Conservation (phyloP, 2,329 filamentous ascomycete species). For the Zymoseptoria passerinii region DNA sequence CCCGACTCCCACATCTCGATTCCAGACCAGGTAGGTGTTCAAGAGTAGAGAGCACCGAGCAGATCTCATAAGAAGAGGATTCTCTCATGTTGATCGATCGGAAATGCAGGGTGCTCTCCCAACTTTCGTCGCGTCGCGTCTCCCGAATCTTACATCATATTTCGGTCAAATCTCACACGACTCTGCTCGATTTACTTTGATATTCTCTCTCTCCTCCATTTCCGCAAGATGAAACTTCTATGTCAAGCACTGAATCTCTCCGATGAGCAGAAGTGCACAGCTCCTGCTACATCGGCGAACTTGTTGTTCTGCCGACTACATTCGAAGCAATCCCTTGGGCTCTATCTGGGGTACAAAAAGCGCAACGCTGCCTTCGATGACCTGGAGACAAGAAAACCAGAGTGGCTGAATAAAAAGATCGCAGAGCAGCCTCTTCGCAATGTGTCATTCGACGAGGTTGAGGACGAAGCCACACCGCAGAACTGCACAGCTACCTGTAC, state of each 20-base stretch:
- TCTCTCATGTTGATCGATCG: no score
- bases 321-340: slow-evolving; percentile 36
- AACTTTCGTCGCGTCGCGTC: no score
- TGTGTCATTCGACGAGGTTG: slow-evolving; percentile 33
- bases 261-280: neutral
- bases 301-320: slow-evolving; percentile 33
- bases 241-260: slow-evolving; percentile 1
- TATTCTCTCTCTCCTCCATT: neutral
- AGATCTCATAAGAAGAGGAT: no score
- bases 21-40: no score
- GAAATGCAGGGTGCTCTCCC: no score
- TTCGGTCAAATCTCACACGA: no score
- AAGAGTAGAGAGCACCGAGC: no score
- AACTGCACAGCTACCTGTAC: slow-evolving; percentile 38
- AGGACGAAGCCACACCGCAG: slow-evolving; percentile 30
- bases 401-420: slow-evolving; percentile 30
- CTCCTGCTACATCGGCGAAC: neutral
- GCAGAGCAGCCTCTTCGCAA: slow-evolving; percentile 31
- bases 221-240: neutral
- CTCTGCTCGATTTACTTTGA: no score
- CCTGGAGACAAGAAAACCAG: slow-evolving; percentile 29
- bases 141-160: no score
- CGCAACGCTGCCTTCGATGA: slow-evolving; percentile 40
- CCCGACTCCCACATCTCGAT: no score
- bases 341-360: slow-evolving; percentile 44